Evolutionary conservation across 805 yeast genomes (phyloP).

Genomic region (Candida ipomoeae): DNA sequence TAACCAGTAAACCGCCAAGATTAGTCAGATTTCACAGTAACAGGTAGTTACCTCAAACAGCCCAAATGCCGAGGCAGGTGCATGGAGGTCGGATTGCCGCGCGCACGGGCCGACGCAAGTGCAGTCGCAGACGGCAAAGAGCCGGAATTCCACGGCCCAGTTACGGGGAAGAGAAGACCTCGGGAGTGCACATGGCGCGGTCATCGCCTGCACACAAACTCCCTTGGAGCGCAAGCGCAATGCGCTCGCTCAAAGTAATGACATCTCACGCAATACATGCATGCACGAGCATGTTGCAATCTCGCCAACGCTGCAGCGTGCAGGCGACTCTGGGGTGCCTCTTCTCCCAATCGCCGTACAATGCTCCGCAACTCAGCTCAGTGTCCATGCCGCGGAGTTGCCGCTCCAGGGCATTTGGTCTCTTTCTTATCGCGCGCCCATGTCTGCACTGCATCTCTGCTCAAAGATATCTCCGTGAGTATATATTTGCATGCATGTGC

Average conservation of each 20-base stretch:
- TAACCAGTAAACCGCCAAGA: too few species aligned
- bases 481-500: neutral
- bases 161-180: too few species aligned
- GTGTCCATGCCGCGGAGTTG: neutral
- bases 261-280: neutral
- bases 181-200: too few species aligned
- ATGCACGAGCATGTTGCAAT: slow-evolving; percentile 1
- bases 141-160: too few species aligned
- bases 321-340: neutral
- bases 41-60: too few species aligned
- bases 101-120: too few species aligned
- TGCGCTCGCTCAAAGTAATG: neutral
- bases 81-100: too few species aligned
- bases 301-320: neutral
- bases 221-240: too few species aligned
- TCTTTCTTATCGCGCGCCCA: neutral
- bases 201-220: too few species aligned
- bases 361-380: neutral
- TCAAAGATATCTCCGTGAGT: neutral
- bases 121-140: too few species aligned
- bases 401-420: slow-evolving; percentile 2
- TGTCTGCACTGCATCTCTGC: neutral
- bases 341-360: neutral
- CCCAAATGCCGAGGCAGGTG: too few species aligned
- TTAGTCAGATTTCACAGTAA: too few species aligned